Conservation (phyloP, 768 basidiomycete genomes). For the Lactifluus echinatus region DNA sequence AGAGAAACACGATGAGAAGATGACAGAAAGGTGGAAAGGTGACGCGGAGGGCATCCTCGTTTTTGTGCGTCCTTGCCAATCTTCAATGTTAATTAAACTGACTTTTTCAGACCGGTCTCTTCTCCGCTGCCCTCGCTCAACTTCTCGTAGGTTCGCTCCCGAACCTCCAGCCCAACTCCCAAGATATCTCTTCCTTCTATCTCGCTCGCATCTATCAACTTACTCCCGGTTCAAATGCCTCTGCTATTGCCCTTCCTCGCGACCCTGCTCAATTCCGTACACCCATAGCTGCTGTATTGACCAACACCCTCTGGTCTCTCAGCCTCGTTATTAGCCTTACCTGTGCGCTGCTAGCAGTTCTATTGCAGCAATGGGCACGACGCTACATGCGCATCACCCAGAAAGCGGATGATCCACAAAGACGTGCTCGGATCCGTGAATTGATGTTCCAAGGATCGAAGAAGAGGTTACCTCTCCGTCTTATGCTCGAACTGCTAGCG, state of each 20-base stretch:
- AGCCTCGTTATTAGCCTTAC: constrained; percentile 1
- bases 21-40: neutral
- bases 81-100: neutral
- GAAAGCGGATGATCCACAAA: neutral
- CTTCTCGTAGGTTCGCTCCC: neutral
- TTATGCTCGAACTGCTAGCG: neutral
- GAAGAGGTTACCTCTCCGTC: neutral
- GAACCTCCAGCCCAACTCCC: neutral
- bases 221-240: neutral
- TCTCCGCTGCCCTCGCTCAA: neutral
- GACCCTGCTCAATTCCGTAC: neutral
- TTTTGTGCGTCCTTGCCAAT: neutral
- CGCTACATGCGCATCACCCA: neutral
- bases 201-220: constrained; percentile 1
- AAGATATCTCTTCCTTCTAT: constrained; percentile 8
- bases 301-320: neutral
- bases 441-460: neutral
- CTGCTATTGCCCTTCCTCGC: neutral
- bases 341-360: neutral
- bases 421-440: constrained; percentile 2
- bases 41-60: neutral
- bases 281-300: neutral
- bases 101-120: neutral
- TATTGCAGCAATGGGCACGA: constrained; percentile 8
- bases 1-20: neutral